Evolutionary conservation across 2,329 filamentous ascomycete genomes (phyloP).

Genomic region (Coniochaeta prunicola): DNA sequence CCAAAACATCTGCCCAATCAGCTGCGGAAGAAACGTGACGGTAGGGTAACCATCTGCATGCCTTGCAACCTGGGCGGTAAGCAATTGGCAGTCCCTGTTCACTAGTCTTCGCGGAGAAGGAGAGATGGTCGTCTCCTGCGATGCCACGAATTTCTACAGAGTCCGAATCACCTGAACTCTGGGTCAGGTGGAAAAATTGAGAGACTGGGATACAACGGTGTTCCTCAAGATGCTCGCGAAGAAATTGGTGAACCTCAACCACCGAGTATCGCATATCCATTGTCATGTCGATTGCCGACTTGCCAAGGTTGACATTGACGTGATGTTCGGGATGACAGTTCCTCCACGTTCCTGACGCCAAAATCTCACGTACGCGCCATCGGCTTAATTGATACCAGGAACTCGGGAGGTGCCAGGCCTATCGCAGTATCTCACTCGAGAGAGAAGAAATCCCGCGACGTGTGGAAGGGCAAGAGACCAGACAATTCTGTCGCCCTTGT

Average conservation of each 20-base stretch:
- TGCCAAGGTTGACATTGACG: background rate
- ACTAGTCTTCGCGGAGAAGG: background rate
- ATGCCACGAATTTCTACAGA: background rate
- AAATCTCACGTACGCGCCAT: constrained; percentile 4
- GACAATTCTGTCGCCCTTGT: background rate
- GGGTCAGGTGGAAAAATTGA: background rate
- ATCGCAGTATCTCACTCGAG: background rate
- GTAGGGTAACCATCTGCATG: constrained; percentile 10
- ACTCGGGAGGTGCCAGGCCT: background rate
- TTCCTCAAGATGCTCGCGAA: no score
- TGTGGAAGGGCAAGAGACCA: background rate
- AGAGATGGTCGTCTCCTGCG: background rate
- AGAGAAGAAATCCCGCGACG: background rate
- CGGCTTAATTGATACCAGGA: background rate
- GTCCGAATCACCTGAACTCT: background rate
- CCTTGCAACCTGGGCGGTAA: constrained; percentile 19
- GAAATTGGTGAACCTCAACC: background rate
- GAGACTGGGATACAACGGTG: no score
- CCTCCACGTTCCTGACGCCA: background rate
- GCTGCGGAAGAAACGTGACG: constrained; percentile 13
- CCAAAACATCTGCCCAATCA: constrained; percentile 12
- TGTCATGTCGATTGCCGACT: background rate
- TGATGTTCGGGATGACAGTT: background rate
- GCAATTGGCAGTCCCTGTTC: constrained; percentile 7
- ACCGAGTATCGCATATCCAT: background rate